Evolutionary conservation across 2,329 filamentous ascomycete species (phyloP), one percentile per base, ranked within the genome.

Genomic region (Ceratocystiopsis sp.): DNA sequence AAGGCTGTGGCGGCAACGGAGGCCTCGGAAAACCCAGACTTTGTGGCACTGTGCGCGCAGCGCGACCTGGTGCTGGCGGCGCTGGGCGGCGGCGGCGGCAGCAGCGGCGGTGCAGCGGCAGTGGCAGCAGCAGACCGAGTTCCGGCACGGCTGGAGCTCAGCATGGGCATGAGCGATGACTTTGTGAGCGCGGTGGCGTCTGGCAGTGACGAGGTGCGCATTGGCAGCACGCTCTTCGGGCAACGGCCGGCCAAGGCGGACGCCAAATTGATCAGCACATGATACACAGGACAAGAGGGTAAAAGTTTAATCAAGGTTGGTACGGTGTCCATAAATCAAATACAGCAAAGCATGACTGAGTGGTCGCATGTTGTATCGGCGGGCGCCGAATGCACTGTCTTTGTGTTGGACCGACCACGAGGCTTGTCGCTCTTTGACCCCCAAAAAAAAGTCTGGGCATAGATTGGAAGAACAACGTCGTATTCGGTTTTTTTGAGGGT

Each of bases 131-230:
- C 25, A 21, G 25, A 29, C 25, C 25, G 25, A 8, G 25, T 29
- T 8, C 25, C 25, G 5, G 9, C 5, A 11, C 25, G 10, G 48
- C 57, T 95, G 53, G 86, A 95, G 66, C 60, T 96, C 61, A 95
- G 87, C 61, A 98, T 98, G 89, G 89, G 89, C 8, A 98, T 98
- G 91, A 95, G 86, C 57, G 78, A 84, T 55, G 91, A 98, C 60
- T 98, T 89, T 59, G 87, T 94, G 65, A 82, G 80, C 9, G 91
- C 91, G 0, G 79, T 96, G 55, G 63, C 61, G 13, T 66, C 85
- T 66, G 91, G 91, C 0, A 95, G 87, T 62, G 71, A 75, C 52
- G 86, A 96, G 67, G 87, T 98, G 7, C 73, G 91, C 45, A 76
- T 98, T 10, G 91, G 91, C 2, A 96, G 85, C 56, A 89, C 84